A percentile compares a stretch with the other conserved stretches of the same genome.
phyloP scores from a whole-genome alignment of 2,329 filamentous ascomycete genomes.

The Ophiocordyceps camponoti-saundersi region DNA sequence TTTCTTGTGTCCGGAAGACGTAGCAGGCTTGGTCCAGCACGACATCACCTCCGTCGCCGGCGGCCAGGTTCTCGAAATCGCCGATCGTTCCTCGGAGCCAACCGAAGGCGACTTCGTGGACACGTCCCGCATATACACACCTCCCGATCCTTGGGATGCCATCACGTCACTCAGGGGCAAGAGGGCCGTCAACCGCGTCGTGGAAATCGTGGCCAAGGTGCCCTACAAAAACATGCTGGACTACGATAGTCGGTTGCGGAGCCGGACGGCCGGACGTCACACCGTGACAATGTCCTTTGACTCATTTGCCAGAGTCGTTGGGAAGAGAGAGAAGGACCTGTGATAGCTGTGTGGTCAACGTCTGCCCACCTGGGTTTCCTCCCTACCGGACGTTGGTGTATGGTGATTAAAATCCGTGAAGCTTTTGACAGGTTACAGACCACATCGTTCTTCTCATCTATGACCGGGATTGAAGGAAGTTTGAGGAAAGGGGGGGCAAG shows the following conservation, averaged over 20 bases:
- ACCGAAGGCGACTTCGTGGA: conserved; percentile 37
- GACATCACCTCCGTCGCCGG: conserved; percentile 59
- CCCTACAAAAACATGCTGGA: conserved; percentile 94
- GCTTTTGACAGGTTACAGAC: too few relatives aligned
- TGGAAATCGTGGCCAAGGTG: conserved; percentile 67
- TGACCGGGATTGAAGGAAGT: not conserved
- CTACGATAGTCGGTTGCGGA: conserved; percentile 76
- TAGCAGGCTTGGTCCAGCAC: conserved; percentile 67
- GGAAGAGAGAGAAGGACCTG: conserved; percentile 32
- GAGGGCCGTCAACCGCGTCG: conserved; percentile 29
- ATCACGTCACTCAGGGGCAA: conserved; percentile 38
- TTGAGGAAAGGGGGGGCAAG: not conserved
- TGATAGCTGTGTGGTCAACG: conserved; percentile 9
- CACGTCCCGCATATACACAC: conserved; percentile 62
- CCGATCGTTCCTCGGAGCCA: conserved; percentile 27
- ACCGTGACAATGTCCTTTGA: conserved; percentile 42
- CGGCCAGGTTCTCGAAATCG: conserved; percentile 57
- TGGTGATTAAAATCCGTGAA: too few relatives aligned
- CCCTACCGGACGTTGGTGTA: too few relatives aligned
- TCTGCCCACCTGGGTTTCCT: not conserved
- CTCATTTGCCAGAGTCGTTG: conserved; percentile 37
- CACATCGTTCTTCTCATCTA: not conserved
- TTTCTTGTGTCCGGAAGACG: conserved; percentile 70
- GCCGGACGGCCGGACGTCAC: conserved; percentile 69
- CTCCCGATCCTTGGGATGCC: conserved; percentile 63